Base-by-base conservation (phyloP, 148 eudicot species). In the Nepenthes gracilis region DNA sequence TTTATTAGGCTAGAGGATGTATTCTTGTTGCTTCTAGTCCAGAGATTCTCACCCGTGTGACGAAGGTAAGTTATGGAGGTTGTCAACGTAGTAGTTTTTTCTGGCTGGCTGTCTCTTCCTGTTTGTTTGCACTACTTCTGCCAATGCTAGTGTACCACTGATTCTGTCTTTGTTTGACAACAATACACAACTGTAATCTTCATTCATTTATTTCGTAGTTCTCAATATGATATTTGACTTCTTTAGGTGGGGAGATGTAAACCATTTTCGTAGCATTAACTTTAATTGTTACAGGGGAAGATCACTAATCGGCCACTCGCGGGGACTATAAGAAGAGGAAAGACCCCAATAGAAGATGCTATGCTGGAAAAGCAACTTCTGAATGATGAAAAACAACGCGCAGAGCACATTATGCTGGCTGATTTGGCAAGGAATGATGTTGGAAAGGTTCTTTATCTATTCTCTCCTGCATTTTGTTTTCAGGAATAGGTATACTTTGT, bases 391-490 rank as follows among this genome's bases (percentile, higher is more conserved):
- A 94, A 94, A 75, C 97, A 94, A 78, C 84, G 89, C 36, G 97
- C 99, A 54, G 99, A 94, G 77, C 99, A 94, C 77, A 86, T 83
- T 55, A 94, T 94, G 99, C 82, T 94, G 52, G 99, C 89, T 74
- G 99, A 94, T 75, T 75, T 94, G 75, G 99, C 97, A 69, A 86
- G 99, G 73, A 94, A 94, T 80, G 99, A 94, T 70, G 99, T 94
- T 61, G 99, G 99, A 63, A 94, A 89, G 99, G 95, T 89, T 33
- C 9, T 55, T 55, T 33, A 1, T 8, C 4, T 2, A 33, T 54
- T 54, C 33, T 33, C 1, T 52, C 32, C 32, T 23, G 12, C 32
- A 5, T 52, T 52, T 7, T 9, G 2, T 34, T 52, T 60, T 57
- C 36, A 13, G 38, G 11, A 9, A 11, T 49, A 2, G 53, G 12